Percentiles rank a stretch among this genome's conserved stretches.
These are phyloP conservation scores for Raphanus hybrid DNA, from an alignment of 441 rosid species.

Conservation along the genomic window DNA sequence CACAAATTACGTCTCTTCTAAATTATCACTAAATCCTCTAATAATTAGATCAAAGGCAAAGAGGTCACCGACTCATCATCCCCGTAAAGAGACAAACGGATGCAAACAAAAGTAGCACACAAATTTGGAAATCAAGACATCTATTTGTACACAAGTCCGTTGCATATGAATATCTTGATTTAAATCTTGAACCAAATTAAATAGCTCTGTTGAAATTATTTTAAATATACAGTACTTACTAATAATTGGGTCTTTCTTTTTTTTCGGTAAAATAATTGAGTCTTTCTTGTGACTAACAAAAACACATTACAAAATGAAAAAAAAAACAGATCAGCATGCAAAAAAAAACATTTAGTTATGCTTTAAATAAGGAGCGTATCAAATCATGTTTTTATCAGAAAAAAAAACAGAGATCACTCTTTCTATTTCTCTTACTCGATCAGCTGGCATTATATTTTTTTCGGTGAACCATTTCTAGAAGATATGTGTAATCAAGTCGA, in stretches of 20 bases:
- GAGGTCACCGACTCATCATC: constrained; percentile 34
- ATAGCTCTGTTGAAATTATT: background rate
- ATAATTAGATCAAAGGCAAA: constrained; percentile 22
- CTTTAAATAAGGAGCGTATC: background rate
- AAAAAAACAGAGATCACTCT: background rate
- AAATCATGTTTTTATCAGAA: background rate
- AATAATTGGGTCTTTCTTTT: background rate
- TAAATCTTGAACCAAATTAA: constrained; percentile 10
- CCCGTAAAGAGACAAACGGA: constrained; percentile 36
- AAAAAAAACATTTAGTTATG: background rate
- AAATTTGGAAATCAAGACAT: constrained; percentile 36
- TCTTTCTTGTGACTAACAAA: constrained; percentile 4
- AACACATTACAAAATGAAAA: background rate
- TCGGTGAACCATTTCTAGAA: background rate
- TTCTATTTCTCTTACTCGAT: background rate
- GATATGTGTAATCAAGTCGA: too few relatives aligned
- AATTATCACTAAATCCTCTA: constrained; percentile 1
- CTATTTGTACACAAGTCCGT: constrained; percentile 11
- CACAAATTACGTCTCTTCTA: background rate
- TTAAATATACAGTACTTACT: background rate
- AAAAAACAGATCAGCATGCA: background rate
- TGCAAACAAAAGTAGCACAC: constrained; percentile 47
- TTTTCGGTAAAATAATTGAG: background rate
- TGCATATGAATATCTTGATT: constrained; percentile 21
- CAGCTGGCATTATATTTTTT: background rate